Conservation (phyloP, 305 asterid genomes). For the Rubia balearica region DNA sequence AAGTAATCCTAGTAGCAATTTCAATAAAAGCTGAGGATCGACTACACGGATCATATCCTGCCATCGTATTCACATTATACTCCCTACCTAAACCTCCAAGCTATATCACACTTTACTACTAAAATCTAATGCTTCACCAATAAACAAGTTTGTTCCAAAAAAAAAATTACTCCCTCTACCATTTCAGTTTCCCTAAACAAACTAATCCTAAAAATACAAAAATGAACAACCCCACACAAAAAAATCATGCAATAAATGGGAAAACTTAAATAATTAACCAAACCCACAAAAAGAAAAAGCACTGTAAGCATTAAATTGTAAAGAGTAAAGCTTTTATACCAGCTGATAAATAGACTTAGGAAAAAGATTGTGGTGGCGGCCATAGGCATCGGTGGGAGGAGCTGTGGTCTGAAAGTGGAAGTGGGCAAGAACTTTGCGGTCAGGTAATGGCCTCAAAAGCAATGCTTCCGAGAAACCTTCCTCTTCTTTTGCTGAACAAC, state of each 20-base stretch:
- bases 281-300: background rate
- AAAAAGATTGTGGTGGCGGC: slow-evolving; percentile 84
- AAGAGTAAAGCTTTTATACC: slow-evolving; percentile 29
- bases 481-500: slow-evolving; percentile 35
- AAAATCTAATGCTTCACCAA: background rate
- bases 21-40: background rate
- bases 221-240: background rate
- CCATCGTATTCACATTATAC: background rate
- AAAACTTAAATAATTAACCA: background rate
- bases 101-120: background rate
- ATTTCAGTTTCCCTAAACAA: background rate
- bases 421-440: slow-evolving; percentile 81
- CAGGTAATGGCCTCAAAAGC: slow-evolving; percentile 84
- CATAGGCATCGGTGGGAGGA: slow-evolving; percentile 70
- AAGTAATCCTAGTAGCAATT: background rate
- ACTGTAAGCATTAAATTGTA: background rate
- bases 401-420: slow-evolving; percentile 77
- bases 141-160: background rate
- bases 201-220: background rate
- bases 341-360: slow-evolving; percentile 93
- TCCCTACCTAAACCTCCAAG: background rate
- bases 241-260: background rate
- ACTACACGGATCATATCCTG: background rate
- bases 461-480: slow-evolving; percentile 86
- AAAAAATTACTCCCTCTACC: background rate